These are phyloP conservation scores for Trypanosomatidae sp. DNA, from an alignment of 208 protist genomes.

Conservation along the genomic window DNA sequence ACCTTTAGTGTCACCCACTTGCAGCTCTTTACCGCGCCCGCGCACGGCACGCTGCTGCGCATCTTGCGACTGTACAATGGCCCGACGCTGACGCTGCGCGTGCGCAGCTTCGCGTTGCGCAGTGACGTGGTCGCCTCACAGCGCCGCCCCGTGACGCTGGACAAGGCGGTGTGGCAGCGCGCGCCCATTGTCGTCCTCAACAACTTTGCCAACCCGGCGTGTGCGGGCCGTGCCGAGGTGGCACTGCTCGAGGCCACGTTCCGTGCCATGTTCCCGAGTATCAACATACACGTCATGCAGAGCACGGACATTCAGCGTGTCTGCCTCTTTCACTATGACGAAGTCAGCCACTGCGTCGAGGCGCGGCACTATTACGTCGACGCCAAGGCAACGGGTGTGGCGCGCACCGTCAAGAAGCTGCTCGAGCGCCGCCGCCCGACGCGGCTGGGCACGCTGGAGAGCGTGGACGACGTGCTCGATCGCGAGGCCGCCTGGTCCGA, in stretches of 20 bases:
- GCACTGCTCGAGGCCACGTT: conserved; percentile 76
- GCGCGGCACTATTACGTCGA: conserved; percentile 86
- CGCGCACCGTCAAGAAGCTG: conserved; percentile 81
- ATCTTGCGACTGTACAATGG: conserved; percentile 88
- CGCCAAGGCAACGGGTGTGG: conserved; percentile 55
- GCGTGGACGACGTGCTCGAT: conserved; percentile 70
- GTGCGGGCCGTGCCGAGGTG: conserved; percentile 42
- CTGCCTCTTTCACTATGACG: conserved; percentile 83
- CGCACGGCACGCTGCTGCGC: conserved; percentile 72
- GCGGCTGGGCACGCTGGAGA: conserved; percentile 62
- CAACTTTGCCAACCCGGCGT: conserved; percentile 80
- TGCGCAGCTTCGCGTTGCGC: conserved; percentile 77
- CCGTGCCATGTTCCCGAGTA: conserved; percentile 64
- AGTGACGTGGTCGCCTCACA: conserved; percentile 68
- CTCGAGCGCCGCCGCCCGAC: conserved; percentile 69
- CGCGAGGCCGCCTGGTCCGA: conserved; percentile 78
- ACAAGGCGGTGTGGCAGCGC: conserved; percentile 57
- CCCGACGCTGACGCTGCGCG: conserved; percentile 80
- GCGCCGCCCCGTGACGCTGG: conserved; percentile 41
- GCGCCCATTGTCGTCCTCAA: conserved; percentile 87
- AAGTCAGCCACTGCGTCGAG: conserved; percentile 72
- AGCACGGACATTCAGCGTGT: conserved; percentile 75
- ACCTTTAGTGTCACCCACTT: conserved; percentile 74
- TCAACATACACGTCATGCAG: conserved; percentile 74
- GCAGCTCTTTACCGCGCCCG: conserved; percentile 77